Base-by-base conservation (phyloP, 192 early-diverging fungal species). In the Entomortierella parvispora region DNA sequence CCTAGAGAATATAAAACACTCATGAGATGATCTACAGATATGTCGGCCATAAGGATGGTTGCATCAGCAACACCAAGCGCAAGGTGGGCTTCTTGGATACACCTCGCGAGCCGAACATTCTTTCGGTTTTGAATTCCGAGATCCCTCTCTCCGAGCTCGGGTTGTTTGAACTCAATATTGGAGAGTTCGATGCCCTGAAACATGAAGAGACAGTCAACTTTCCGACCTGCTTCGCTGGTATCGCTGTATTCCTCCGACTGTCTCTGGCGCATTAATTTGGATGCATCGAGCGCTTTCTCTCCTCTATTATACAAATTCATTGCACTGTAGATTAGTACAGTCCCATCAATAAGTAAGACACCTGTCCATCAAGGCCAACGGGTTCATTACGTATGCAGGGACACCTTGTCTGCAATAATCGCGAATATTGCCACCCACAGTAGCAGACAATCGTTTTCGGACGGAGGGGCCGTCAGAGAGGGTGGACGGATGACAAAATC, bases 171-270 rank as follows among this genome's bases (percentile, higher is more conserved):
- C 37, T 58, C 55, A 10, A 58, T 43, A 20, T 58, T 58, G 10
- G 55, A 58, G 32, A 58, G 6, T 37, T 58, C 55, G 18, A 58
- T 7, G 12, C 55, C 55, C 6, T 58, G 34, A 37, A n/a, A 42
- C 55, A 58, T 58, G 55, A 58, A 58, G 40, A 43, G 55, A n/a
- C 32, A 42, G 22, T 58, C 55, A 22, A 43, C 55, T 58, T 58
- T 58, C 23, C 55, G 55, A 12, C 55, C 55, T 2, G 18, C 6
- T 37, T 58, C 55, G n/a, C 37, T 58, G 2, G 42, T 22, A 10
- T 58, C 34, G 7, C 55, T 25, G 20, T 42, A 58, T 20, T 58
- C 55, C 20, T 2, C 32, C 33, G 55, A 25, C 3, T 58, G 55
- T 42, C n/a, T 11, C 25, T 34, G 32, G 8, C 37, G 32, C 55